phyloP scores from a whole-genome alignment of 768 basidiomycete genomes.

The Trametes sanguinea region DNA sequence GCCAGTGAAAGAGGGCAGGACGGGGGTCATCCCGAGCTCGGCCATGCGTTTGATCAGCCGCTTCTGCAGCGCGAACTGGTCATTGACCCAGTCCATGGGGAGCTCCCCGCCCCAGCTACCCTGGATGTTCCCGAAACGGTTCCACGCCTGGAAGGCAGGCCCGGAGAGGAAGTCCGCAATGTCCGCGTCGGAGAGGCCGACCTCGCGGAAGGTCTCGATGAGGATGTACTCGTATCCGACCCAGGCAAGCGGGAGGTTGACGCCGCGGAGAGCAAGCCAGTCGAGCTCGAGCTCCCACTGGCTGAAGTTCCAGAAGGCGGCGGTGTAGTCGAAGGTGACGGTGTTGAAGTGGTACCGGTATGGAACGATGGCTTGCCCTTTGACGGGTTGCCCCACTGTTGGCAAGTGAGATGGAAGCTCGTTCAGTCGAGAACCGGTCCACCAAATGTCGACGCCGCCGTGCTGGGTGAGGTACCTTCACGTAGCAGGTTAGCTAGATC shows the following conservation, averaged over 20 bases:
- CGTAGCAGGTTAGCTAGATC: neutral
- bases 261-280: slow-evolving; percentile 43
- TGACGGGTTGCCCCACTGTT: slow-evolving; percentile 33
- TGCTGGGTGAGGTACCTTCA: slow-evolving; percentile 39
- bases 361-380: slow-evolving; percentile 37
- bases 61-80: slow-evolving; percentile 41
- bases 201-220: slow-evolving; percentile 39
- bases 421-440: slow-evolving; percentile 44
- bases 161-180: slow-evolving; percentile 40
- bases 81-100: slow-evolving; percentile 40
- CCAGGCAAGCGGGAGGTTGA: slow-evolving; percentile 47
- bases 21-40: slow-evolving; percentile 46
- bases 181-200: slow-evolving; percentile 38
- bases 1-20: slow-evolving; percentile 44
- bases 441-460: slow-evolving; percentile 45
- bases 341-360: slow-evolving; percentile 46
- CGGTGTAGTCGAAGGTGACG: slow-evolving; percentile 45
- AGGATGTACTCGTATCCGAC: slow-evolving; percentile 43
- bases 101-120: slow-evolving; percentile 41
- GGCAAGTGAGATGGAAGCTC: slow-evolving; percentile 36
- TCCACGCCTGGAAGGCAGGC: slow-evolving; percentile 45
- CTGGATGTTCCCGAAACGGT: slow-evolving; percentile 47
- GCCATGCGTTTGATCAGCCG: slow-evolving; percentile 40
- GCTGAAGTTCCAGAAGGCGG: slow-evolving; percentile 42
- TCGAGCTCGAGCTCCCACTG: slow-evolving; percentile 44